These are phyloP conservation scores for Penicillium sp. DNA, from an alignment of 2,329 filamentous ascomycete species.

Conservation along the genomic window DNA sequence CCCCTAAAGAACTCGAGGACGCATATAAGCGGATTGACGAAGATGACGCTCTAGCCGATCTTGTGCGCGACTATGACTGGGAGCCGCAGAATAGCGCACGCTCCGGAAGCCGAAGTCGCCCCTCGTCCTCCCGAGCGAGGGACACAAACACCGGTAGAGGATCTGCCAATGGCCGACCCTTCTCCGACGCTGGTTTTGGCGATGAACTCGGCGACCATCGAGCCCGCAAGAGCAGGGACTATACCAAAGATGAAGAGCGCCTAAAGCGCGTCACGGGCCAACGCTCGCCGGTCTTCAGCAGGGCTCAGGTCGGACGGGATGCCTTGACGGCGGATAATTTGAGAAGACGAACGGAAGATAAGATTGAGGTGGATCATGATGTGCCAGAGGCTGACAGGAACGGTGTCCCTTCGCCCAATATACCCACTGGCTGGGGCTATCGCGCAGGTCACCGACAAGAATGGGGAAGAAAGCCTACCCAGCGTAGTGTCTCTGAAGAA, in stretches of 20 bases:
- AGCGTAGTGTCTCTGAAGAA: slow-evolving; percentile 19
- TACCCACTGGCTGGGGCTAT: slow-evolving; percentile 40
- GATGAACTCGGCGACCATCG: slow-evolving; percentile 35
- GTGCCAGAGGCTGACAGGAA: slow-evolving; percentile 25
- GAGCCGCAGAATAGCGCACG: slow-evolving; percentile 13
- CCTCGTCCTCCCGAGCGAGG: slow-evolving; percentile 26
- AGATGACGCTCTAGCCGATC: slow-evolving; percentile 36
- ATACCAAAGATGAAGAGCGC: slow-evolving; percentile 40
- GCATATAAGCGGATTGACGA: slow-evolving; percentile 42
- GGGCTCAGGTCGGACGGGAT: slow-evolving; percentile 33
- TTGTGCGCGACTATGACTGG: slow-evolving; percentile 35
- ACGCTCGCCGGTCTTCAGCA: slow-evolving; percentile 42
- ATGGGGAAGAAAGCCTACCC: slow-evolving; percentile 36
- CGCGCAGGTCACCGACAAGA: slow-evolving; percentile 32
- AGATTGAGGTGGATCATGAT: slow-evolving; percentile 11
- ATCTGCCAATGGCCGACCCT: slow-evolving; percentile 18
- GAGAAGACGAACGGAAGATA: slow-evolving; percentile 35
- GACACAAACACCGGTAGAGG: slow-evolving; percentile 17
- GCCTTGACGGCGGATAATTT: slow-evolving; percentile 38
- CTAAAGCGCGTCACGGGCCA: slow-evolving; percentile 39
- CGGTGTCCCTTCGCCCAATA: slow-evolving; percentile 34
- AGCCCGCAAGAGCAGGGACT: slow-evolving; percentile 35
- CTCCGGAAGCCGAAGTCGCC: slow-evolving; percentile 20
- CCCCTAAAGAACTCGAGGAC: slow-evolving; percentile 40
- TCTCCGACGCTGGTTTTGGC: slow-evolving; percentile 35